Evolutionary conservation across 768 basidiomycete genomes (phyloP).

Genomic region (Termitomyces sp.): DNA sequence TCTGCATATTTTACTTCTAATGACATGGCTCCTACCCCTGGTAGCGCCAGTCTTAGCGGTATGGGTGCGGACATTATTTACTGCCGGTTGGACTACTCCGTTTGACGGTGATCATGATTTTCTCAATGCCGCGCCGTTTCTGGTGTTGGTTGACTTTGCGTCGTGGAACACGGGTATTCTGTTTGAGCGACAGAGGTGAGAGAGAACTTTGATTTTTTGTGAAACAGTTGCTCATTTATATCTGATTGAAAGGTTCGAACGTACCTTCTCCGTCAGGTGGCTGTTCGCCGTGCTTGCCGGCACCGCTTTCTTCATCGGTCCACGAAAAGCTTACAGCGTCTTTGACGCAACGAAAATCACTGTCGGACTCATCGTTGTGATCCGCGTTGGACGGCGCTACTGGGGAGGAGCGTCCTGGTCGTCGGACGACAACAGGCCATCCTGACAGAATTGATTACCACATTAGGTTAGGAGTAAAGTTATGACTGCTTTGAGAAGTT

Average conservation of each 20-base stretch:
- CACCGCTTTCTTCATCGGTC: slow-evolving; percentile 64
- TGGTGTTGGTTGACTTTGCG: slow-evolving; percentile 61
- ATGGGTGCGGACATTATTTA: slow-evolving; percentile 85
- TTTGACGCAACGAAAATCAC: slow-evolving; percentile 59
- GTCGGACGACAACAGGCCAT: background rate
- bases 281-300: slow-evolving; percentile 47
- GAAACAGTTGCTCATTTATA: slow-evolving; percentile 3
- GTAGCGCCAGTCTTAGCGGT: slow-evolving; percentile 77
- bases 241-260: slow-evolving; percentile 35
- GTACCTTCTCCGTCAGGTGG: slow-evolving; percentile 48
- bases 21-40: slow-evolving; percentile 81
- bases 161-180: slow-evolving; percentile 46
- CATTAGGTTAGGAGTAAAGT: background rate
- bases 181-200: slow-evolving; percentile 44
- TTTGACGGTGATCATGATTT: slow-evolving; percentile 83
- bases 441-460: background rate
- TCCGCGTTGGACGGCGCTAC: slow-evolving; percentile 50
- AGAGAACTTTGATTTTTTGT: slow-evolving; percentile 4
- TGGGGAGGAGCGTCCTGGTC: slow-evolving; percentile 43
- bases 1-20: slow-evolving; percentile 64
- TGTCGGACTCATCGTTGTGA: slow-evolving; percentile 42
- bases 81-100: slow-evolving; percentile 74
- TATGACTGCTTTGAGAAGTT: background rate
- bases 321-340: slow-evolving; percentile 62
- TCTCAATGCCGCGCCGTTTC: slow-evolving; percentile 60